These are phyloP conservation scores for Sergeia podlipaevii DNA, from an alignment of 208 protist species.

Conservation along the genomic window DNA sequence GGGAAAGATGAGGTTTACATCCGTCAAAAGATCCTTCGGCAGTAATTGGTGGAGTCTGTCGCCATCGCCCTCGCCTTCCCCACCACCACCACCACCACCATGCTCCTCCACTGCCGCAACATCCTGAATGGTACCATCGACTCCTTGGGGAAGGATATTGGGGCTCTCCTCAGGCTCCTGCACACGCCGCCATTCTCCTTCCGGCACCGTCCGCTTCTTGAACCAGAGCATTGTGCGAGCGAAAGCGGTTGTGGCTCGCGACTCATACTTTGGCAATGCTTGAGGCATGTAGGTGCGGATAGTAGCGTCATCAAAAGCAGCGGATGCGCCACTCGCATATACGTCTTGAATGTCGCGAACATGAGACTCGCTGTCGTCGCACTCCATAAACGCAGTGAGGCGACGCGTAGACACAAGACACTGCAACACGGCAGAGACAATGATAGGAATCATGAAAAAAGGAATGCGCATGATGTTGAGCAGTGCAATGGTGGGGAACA, in stretches of 20 bases:
- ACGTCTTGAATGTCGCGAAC: constrained; percentile 18
- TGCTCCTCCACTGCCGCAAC: background rate
- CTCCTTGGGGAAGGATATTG: background rate
- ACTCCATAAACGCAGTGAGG: constrained; percentile 62
- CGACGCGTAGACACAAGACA: constrained; percentile 72
- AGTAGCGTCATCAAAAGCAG: constrained; percentile 22
- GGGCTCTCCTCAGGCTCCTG: background rate
- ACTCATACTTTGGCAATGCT: constrained; percentile 12
- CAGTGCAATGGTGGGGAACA: constrained; percentile 88
- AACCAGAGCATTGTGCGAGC: constrained; percentile 19
- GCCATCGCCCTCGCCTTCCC: constrained; percentile 10
- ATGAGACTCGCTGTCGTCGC: constrained; percentile 15
- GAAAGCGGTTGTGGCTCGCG: constrained; percentile 4
- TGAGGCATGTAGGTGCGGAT: constrained; percentile 22
- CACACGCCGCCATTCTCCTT: constrained; percentile 26
- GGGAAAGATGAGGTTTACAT: constrained; percentile 35
- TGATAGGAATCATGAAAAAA: constrained; percentile 84
- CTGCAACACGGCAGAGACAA: constrained; percentile 57
- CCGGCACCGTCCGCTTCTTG: constrained; percentile 12
- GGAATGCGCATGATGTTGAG: constrained; percentile 90
- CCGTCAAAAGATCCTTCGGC: constrained; percentile 33
- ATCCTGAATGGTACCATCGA: background rate
- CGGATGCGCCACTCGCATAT: constrained; percentile 9
- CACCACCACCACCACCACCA: background rate
- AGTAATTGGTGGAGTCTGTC: constrained; percentile 22